Evolutionary conservation across 2,329 filamentous ascomycete genomes (phyloP), one percentile per base, ranked within the genome.

Genomic region (Verruconis gallopava): DNA sequence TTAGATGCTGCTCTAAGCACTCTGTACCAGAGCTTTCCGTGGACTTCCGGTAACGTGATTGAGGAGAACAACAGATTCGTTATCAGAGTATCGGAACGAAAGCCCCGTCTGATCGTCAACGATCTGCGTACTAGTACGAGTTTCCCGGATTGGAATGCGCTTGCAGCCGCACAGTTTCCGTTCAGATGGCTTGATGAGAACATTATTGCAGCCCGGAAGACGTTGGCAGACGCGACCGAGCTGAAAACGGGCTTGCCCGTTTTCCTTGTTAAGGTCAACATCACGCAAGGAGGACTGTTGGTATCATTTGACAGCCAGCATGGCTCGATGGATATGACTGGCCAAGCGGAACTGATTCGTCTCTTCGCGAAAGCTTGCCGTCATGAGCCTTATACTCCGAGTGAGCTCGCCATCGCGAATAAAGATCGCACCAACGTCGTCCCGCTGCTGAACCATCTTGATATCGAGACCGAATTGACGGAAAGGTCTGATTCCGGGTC

Each of bases 261-360:
- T 1, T 52, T 74, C 33, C 46, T 66, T 0, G 45, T 72, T 2
- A 71, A 73, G 47, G 60, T 60, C 2, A 73, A 62, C 37, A 65
- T 71, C 41, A 63, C 75, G 28, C 40, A 47, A 1, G 68, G 64
- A 3, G 72, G 71, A 0, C 48, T 76, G 0, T 46, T 76, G 1
- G 57, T 76, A 5, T 69, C 65, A 2, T 55, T 73, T 18, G 60
- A 60, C 20, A 62, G 57, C 5, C 63, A 71, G 18, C 73, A 76
- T 47, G 59, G 61, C 4, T 52, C 57, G 1, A 68, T 72, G 61
- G 73, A 76, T 42, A 67, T 69, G 55, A 60, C 59, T 1, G 72
- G 69, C 2, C 63, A 69, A 47, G 66, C 56, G 2, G 58, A 64
- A 17, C 46, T 72, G 13, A 68, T 73, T 13, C 44, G 53, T 2